Conservation (phyloP, 352 stramenopile genomes). For the Phytophthora lateralis region DNA sequence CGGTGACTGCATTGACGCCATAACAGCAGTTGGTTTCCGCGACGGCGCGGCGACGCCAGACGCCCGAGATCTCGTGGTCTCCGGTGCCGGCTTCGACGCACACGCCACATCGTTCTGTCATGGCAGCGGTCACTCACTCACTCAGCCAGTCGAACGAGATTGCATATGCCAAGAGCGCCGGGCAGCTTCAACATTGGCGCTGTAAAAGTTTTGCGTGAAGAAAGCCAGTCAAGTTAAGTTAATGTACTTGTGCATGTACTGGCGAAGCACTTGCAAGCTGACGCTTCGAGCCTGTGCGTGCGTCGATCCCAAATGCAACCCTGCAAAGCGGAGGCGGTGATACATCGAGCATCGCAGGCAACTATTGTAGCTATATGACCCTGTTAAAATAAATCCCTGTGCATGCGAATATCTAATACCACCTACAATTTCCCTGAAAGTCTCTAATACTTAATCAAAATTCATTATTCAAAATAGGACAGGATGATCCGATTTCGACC, state of each 20-base stretch:
- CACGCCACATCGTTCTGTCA: constrained; percentile 15
- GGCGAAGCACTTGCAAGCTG: neutral
- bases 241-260: too few relatives aligned
- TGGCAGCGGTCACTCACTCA: constrained; percentile 6
- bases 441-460: too few relatives aligned
- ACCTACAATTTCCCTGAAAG: too few relatives aligned
- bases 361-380: too few relatives aligned
- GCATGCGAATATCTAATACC: too few relatives aligned
- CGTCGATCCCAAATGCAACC: constrained; percentile 1
- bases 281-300: neutral
- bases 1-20: constrained; percentile 7
- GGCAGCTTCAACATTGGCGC: constrained; percentile 20
- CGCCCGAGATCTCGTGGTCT: constrained; percentile 21
- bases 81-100: constrained; percentile 5
- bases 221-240: too few relatives aligned
- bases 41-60: constrained; percentile 27
- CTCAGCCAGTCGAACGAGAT: constrained; percentile 19
- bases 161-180: constrained; percentile 19
- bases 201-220: neutral
- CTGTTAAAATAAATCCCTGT: too few relatives aligned
- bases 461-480: too few relatives aligned
- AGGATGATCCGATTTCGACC: too few relatives aligned
- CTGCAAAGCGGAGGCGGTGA: neutral
- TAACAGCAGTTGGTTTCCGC: constrained; percentile 36
- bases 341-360: constrained; percentile 7